Conservation (phyloP, 768 basidiomycete species). For the Psilocybe cyanescens region DNA sequence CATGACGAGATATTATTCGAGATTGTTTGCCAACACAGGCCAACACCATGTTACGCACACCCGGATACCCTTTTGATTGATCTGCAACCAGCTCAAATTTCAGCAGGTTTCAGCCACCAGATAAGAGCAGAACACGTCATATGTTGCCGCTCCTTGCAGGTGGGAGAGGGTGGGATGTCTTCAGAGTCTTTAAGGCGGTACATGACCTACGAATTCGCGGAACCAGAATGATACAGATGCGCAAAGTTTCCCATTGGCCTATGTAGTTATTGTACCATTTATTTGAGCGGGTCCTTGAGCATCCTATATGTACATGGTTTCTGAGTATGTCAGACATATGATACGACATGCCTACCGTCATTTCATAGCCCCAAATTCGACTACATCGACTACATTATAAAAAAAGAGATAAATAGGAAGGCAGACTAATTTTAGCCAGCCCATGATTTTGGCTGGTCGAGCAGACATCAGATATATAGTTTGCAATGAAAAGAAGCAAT, state of each 20-base stretch:
- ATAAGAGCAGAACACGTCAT: background rate
- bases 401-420: background rate
- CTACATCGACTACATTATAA: no score
- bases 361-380: background rate
- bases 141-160: no score
- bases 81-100: background rate
- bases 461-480: background rate
- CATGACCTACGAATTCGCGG: background rate
- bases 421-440: slow-evolving; percentile 2
- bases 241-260: no score
- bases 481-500: background rate
- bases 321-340: slow-evolving; percentile 11
- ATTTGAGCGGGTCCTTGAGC: background rate
- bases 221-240: background rate
- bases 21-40: no score
- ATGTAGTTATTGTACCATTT: background rate
- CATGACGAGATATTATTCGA: no score
- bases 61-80: background rate
- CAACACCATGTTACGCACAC: background rate
- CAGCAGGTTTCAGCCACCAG: background rate
- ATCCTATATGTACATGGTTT: slow-evolving; percentile 11
- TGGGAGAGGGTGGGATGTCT: background rate
- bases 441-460: slow-evolving; percentile 18
- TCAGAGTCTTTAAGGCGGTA: background rate
- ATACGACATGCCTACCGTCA: slow-evolving; percentile 9